Conservation (phyloP, 2,329 filamentous ascomycete species). For the Colletotrichum cordylinicola region DNA sequence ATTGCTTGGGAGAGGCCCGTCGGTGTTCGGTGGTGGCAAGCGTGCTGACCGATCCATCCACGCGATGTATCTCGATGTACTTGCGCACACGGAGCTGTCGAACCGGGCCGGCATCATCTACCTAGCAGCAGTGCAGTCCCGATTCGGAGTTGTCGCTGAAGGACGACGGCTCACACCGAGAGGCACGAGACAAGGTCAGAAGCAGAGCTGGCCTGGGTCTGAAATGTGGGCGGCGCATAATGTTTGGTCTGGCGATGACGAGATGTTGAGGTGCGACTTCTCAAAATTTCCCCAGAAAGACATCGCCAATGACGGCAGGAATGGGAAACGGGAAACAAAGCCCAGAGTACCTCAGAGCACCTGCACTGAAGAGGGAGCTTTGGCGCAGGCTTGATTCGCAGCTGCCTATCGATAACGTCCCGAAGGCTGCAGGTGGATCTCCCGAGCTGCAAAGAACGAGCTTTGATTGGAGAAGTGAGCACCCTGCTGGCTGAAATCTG, state of each 20-base stretch:
- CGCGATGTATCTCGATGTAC: background rate
- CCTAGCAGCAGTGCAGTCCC: background rate
- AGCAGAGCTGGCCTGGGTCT: background rate
- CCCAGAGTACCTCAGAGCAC: background rate
- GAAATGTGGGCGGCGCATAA: background rate
- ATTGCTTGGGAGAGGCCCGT: constrained; percentile 13
- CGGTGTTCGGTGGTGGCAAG: constrained; percentile 21
- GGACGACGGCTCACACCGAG: background rate
- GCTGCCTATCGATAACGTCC: constrained; percentile 13
- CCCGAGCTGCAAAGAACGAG: background rate
- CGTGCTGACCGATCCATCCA: constrained; percentile 1
- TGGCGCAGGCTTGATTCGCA: background rate
- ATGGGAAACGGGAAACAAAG: background rate
- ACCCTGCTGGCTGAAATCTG: background rate
- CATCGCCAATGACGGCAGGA: background rate
- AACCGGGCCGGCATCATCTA: background rate
- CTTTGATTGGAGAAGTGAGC: background rate
- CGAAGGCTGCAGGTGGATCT: constrained; percentile 6
- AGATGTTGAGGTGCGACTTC: background rate
- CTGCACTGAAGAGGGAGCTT: background rate
- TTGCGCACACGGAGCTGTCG: background rate
- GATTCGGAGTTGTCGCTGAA: background rate
- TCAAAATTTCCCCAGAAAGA: background rate
- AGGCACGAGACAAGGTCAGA: background rate
- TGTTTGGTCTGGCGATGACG: background rate